Conservation (phyloP, 2,329 filamentous ascomycete genomes). For the Elsinoe batatas region DNA sequence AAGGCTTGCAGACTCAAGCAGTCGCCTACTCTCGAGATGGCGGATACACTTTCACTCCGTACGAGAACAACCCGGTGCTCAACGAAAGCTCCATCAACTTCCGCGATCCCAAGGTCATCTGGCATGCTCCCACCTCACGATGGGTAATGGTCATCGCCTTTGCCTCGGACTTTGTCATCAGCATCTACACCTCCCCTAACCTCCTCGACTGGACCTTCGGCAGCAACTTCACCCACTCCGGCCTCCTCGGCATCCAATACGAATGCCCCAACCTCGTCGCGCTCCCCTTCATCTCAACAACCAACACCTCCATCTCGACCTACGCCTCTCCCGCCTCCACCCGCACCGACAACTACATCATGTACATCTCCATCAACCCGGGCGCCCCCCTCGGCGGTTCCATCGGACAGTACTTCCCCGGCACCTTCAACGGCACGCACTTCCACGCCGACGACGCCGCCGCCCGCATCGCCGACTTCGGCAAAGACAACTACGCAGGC, state of each 20-base stretch:
- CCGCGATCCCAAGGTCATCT: slow-evolving; percentile 55
- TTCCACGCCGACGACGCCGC: slow-evolving; percentile 39
- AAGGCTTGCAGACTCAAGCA: slow-evolving; percentile 44
- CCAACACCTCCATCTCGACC: slow-evolving; percentile 27
- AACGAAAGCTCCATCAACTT: slow-evolving; percentile 46
- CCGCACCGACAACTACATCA: slow-evolving; percentile 20
- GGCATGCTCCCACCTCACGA: slow-evolving; percentile 39
- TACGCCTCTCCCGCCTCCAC: slow-evolving; percentile 21
- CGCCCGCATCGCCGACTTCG: slow-evolving; percentile 24
- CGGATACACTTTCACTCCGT: slow-evolving; percentile 53
- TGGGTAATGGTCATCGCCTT: slow-evolving; percentile 53
- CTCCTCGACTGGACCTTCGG: slow-evolving; percentile 49
- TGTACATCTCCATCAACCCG: slow-evolving; percentile 48
- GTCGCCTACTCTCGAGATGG: slow-evolving; percentile 54
- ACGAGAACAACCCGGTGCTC: slow-evolving; percentile 52
- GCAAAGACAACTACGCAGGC: slow-evolving; percentile 45
- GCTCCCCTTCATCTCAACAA: slow-evolving; percentile 39
- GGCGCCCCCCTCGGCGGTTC: slow-evolving; percentile 49
- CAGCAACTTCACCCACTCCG: slow-evolving; percentile 48
- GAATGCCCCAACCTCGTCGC: slow-evolving; percentile 55
- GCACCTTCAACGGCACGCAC: slow-evolving; percentile 55
- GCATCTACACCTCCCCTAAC: slow-evolving; percentile 52
- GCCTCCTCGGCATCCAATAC: slow-evolving; percentile 47
- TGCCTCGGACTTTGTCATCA: slow-evolving; percentile 44
- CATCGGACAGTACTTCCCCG: slow-evolving; percentile 47